Evolutionary conservation across 306 rosid species (phyloP).

Genomic region (Cucurbita ficifolia): DNA sequence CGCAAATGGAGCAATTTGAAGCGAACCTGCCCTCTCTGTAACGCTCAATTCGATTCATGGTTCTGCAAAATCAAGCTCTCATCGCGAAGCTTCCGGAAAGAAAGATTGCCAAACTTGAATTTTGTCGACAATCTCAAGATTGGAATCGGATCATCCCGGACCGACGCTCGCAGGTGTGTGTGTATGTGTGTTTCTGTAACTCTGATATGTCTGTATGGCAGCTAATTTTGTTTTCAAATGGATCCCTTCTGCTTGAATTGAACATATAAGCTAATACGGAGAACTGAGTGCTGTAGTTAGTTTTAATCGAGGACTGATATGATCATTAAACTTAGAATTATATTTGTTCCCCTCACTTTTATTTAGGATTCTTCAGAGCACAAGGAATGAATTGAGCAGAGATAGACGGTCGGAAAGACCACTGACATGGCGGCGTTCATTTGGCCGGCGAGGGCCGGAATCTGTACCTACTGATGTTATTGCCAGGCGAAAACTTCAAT

Average conservation of each 20-base stretch:
- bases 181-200: neutral
- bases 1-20: conserved; percentile 39
- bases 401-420: conserved; percentile 18
- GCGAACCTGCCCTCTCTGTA: conserved; percentile 51
- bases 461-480: conserved; percentile 18
- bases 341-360: neutral
- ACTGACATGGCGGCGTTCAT: conserved; percentile 45
- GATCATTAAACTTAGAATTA: neutral
- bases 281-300: neutral
- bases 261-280: neutral
- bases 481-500: conserved; percentile 32
- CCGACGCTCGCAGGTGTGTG: conserved; percentile 13
- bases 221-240: neutral
- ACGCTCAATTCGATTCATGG: conserved; percentile 36
- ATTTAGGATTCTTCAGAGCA: conserved; percentile 16
- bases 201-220: neutral
- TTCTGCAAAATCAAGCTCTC: conserved; percentile 22
- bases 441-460: conserved; percentile 35
- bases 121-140: neutral
- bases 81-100: conserved; percentile 17
- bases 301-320: neutral
- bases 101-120: conserved; percentile 12
- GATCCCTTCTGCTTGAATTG: neutral
- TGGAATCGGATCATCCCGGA: neutral
- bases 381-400: conserved; percentile 7